phyloP scores from a whole-genome alignment of 805 yeast genomes.

The Metschnikowia shivogae region DNA sequence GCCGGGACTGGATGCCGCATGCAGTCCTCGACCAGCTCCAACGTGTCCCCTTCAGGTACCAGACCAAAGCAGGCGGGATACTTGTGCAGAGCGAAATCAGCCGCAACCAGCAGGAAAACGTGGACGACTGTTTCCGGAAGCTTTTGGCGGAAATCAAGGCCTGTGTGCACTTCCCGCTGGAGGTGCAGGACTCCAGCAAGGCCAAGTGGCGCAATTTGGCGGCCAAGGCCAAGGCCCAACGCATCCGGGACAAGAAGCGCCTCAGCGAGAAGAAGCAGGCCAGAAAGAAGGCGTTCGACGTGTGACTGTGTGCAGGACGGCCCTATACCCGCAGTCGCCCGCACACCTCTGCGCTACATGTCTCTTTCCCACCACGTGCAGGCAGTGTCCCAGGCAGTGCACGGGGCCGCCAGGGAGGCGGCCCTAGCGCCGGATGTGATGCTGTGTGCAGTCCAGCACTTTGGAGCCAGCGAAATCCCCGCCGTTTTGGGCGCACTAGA shows the following conservation, averaged over 20 bases:
- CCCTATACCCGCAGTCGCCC: background rate
- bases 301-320: slow-evolving; percentile 8
- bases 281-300: slow-evolving; percentile 34
- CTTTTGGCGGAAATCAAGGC: slow-evolving; percentile 49
- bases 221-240: slow-evolving; percentile 28
- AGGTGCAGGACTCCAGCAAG: slow-evolving; percentile 42
- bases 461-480: background rate
- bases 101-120: slow-evolving; percentile 56
- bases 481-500: background rate
- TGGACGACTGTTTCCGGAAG: slow-evolving; percentile 56
- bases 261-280: slow-evolving; percentile 36
- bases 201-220: slow-evolving; percentile 48
- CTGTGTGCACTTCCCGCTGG: slow-evolving; percentile 45
- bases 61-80: slow-evolving; percentile 51
- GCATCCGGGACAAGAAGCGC: slow-evolving; percentile 32
- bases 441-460: background rate
- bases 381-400: background rate
- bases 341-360: background rate
- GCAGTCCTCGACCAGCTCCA: slow-evolving; percentile 42
- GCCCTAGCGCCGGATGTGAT: background rate
- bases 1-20: slow-evolving; percentile 56
- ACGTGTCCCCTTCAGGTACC: slow-evolving; percentile 43
- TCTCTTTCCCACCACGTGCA: background rate
- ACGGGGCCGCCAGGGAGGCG: background rate
- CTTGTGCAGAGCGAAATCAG: slow-evolving; percentile 58